Evolutionary conservation across 768 basidiomycete species (phyloP).

Genomic region (Tricholoma terreum): DNA sequence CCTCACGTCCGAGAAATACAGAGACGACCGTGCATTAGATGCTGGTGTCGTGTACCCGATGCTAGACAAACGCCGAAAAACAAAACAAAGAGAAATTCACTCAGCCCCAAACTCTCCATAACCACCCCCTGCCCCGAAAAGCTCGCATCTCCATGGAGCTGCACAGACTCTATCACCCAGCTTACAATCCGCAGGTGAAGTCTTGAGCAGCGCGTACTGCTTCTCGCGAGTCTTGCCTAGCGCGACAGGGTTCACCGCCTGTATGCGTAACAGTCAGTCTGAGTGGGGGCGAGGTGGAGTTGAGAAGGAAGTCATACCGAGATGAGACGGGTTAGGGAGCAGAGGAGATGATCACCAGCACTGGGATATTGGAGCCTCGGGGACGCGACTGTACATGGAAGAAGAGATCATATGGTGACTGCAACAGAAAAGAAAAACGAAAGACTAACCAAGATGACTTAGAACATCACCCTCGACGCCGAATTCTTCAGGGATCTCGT

Average conservation of each 20-base stretch:
- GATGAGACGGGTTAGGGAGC: constrained; percentile 28
- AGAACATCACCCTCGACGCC: constrained; percentile 81
- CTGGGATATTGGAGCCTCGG: constrained; percentile 59
- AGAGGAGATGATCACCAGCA: constrained; percentile 43
- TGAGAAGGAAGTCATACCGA: neutral
- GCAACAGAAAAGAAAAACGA: neutral
- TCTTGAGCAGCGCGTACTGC: constrained; percentile 77
- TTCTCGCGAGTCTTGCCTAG: constrained; percentile 89
- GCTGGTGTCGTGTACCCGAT: constrained; percentile 94
- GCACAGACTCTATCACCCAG: constrained; percentile 76
- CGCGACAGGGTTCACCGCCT: constrained; percentile 87
- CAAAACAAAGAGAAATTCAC: constrained; percentile 39
- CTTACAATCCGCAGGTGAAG: constrained; percentile 49
- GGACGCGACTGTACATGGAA: constrained; percentile 74
- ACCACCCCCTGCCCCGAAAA: constrained; percentile 90
- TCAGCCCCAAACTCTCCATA: constrained; percentile 87
- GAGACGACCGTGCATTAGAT: constrained; percentile 74
- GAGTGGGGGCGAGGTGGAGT: neutral
- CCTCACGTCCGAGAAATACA: constrained; percentile 85
- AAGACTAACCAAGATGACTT: constrained; percentile 69
- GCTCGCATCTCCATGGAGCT: constrained; percentile 89
- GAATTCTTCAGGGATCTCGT: constrained; percentile 63
- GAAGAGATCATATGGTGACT: too few relatives aligned
- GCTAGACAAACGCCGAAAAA: constrained; percentile 32
- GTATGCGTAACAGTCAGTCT: constrained; percentile 28